Percentiles rank a stretch among this genome's conserved stretches.
Evolutionary conservation across 306 rosid species (phyloP).

Genomic region (Betula pendula): DNA sequence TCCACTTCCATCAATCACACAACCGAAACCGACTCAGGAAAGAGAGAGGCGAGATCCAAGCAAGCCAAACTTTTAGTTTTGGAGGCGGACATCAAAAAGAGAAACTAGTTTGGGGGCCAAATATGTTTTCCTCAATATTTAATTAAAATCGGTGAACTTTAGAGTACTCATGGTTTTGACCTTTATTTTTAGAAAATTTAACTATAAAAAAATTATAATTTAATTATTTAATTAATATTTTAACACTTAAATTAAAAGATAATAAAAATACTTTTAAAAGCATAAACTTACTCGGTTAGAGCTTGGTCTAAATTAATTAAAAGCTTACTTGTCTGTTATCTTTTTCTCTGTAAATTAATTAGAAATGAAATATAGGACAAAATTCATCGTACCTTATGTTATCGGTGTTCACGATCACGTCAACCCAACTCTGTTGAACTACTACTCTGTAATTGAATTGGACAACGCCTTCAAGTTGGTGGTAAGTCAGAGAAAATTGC

Average conservation of each 20-base stretch:
- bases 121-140: no score
- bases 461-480: constrained; percentile 88
- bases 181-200: no score
- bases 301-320: neutral
- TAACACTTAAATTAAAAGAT: neutral
- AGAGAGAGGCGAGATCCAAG: no score
- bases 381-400: constrained; percentile 68
- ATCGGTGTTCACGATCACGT: constrained; percentile 63
- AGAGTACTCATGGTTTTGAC: no score
- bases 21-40: no score
- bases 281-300: neutral
- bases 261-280: neutral
- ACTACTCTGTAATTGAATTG: constrained; percentile 72
- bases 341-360: neutral
- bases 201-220: no score
- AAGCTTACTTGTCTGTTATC: neutral
- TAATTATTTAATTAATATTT: no score
- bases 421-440: constrained; percentile 65
- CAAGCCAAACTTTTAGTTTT: no score
- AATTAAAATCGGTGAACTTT: no score
- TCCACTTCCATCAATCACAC: no score
- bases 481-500: constrained; percentile 71
- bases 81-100: no score
- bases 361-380: neutral
- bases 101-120: no score